phyloP scores from a whole-genome alignment of 140 eudicot species.

The Cichorium intybus region DNA sequence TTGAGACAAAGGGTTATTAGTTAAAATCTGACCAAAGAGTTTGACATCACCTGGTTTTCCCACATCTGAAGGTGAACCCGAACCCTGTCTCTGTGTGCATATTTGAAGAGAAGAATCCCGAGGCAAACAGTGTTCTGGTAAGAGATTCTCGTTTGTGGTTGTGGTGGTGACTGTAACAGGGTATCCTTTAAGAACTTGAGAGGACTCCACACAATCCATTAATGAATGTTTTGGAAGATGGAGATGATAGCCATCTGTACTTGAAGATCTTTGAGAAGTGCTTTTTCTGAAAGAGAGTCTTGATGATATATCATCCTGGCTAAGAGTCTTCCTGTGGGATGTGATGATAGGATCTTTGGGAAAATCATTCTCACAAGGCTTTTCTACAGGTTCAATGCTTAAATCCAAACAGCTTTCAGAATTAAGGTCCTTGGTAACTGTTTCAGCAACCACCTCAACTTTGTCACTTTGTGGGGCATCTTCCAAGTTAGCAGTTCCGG shows the following conservation, averaged over 20 bases:
- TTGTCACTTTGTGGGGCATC: too few species aligned
- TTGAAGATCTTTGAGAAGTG: slow-evolving; percentile 23
- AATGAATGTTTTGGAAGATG: slow-evolving; percentile 41
- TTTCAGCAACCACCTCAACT: too few species aligned
- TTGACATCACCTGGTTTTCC: slow-evolving; percentile 79
- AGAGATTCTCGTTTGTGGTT: slow-evolving; percentile 25
- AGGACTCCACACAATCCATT: slow-evolving; percentile 8
- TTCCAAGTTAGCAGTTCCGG: too few species aligned
- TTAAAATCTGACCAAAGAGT: slow-evolving; percentile 80
- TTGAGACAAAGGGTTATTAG: slow-evolving; percentile 2
- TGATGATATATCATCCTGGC: slow-evolving; percentile 34
- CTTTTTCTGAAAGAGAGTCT: slow-evolving; percentile 33
- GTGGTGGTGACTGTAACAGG: too few species aligned
- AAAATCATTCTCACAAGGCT: neutral
- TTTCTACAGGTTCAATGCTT: neutral
- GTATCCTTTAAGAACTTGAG: neutral
- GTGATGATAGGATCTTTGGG: slow-evolving; percentile 10
- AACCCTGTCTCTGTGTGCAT: slow-evolving; percentile 15
- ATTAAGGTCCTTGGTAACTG: slow-evolving; percentile 15
- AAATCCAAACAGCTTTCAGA: neutral
- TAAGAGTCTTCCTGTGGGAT: slow-evolving; percentile 17
- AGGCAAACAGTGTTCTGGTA: neutral
- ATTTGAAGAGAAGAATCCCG: slow-evolving; percentile 21
- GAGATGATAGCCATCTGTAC: slow-evolving; percentile 32
- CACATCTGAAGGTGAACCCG: too few species aligned